A percentile compares a stretch with the other conserved stretches of the same genome.
Conservation (phyloP, 2,329 filamentous ascomycete species). For the Coccinonectria pachysandricola region DNA sequence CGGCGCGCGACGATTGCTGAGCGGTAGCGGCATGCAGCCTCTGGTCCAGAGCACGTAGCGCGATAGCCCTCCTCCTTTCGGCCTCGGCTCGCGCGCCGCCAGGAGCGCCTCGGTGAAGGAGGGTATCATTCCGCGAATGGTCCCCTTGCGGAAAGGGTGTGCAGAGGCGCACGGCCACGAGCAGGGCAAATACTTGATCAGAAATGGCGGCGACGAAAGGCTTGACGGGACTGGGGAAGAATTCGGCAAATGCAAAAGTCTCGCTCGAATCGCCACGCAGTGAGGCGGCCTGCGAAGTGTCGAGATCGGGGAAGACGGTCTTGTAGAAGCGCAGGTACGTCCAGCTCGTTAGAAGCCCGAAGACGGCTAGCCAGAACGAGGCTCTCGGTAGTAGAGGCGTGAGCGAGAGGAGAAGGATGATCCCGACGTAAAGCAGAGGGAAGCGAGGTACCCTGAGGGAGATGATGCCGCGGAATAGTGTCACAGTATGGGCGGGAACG, state of each 20-base stretch:
- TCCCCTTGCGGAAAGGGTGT: conserved; percentile 78
- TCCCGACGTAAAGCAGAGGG: conserved; percentile 62
- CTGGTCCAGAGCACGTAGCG: conserved; percentile 86
- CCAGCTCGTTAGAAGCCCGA: conserved; percentile 83
- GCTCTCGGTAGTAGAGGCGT: conserved; percentile 56
- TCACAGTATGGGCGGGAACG: conserved; percentile 92
- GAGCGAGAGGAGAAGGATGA: conserved; percentile 55
- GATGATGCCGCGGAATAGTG: conserved; percentile 77
- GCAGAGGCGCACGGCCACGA: conserved; percentile 69
- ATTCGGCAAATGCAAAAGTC: conserved; percentile 90
- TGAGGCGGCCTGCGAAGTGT: conserved; percentile 46
- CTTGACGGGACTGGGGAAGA: conserved; percentile 81
- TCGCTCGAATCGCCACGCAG: conserved; percentile 89
- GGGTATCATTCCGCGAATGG: conserved; percentile 57
- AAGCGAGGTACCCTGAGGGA: conserved; percentile 75
- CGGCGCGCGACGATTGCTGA: conserved; percentile 24
- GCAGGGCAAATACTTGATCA: conserved; percentile 54
- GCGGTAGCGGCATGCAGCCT: conserved; percentile 74
- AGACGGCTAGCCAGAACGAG: conserved; percentile 66
- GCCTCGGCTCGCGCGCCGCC: conserved; percentile 78
- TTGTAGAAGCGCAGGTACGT: conserved; percentile 96
- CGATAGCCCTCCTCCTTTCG: conserved; percentile 77
- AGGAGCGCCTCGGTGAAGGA: conserved; percentile 44
- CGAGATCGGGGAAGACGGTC: conserved; percentile 57
- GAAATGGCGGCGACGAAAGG: conserved; percentile 65